These are phyloP conservation scores for Sarocladiaceae sp. DNA, from an alignment of 2,329 filamentous ascomycete genomes.

Conservation along the genomic window DNA sequence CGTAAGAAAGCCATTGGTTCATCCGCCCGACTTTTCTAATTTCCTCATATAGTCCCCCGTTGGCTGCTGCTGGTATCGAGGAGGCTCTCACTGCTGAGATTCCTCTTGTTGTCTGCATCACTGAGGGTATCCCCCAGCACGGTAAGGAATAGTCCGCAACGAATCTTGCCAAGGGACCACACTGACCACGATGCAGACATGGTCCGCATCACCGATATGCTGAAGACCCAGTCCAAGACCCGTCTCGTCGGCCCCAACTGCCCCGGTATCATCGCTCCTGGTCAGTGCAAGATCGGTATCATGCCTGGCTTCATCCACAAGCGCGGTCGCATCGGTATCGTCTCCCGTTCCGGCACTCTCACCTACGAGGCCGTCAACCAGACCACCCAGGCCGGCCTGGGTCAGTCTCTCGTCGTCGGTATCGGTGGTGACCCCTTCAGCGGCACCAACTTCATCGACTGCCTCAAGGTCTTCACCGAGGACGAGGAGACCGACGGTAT, in stretches of 20 bases:
- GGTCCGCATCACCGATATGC: constrained; percentile 96
- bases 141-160: constrained; percentile 52
- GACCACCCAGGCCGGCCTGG: constrained; percentile 92
- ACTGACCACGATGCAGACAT: constrained; percentile 59
- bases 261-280: constrained; percentile 81
- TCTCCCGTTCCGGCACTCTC: constrained; percentile 94
- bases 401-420: constrained; percentile 95
- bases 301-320: constrained; percentile 99
- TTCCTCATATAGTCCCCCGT: constrained; percentile 63
- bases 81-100: constrained; percentile 93
- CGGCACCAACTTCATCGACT: constrained; percentile 99
- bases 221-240: constrained; percentile 97
- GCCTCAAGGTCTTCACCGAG: constrained; percentile 91
- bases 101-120: constrained; percentile 93
- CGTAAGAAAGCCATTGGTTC: constrained; percentile 49
- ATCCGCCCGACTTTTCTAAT: constrained; percentile 12
- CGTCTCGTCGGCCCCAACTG: constrained; percentile 85
- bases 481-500: constrained; percentile 97
- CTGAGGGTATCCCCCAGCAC: constrained; percentile 95
- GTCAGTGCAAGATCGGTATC: constrained; percentile 99
- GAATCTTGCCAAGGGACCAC: too few species aligned
- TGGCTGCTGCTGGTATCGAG: constrained; percentile 92
- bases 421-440: constrained; percentile 98
- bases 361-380: constrained; percentile 99
- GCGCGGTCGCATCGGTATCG: constrained; percentile 96